Evolutionary conservation across 495 filamentous ascomycete species (phyloP).

Genomic region (Copromyces sp.): DNA sequence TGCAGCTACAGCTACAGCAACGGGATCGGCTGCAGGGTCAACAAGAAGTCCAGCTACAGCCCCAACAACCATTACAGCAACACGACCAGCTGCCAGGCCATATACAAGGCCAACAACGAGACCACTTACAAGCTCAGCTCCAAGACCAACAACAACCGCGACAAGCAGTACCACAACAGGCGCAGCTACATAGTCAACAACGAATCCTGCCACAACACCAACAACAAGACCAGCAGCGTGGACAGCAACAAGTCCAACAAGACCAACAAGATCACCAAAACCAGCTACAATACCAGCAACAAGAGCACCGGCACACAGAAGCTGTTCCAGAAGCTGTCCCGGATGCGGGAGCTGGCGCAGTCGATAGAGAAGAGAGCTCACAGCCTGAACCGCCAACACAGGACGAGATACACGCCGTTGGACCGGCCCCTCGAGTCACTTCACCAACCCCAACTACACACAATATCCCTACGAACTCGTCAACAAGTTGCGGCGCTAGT

Average conservation of each 20-base stretch:
- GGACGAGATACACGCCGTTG: background rate
- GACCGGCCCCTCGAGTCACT: background rate
- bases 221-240: constrained; percentile 3
- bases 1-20: background rate
- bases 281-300: background rate
- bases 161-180: background rate
- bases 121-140: constrained; percentile 5
- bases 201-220: background rate
- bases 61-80: background rate
- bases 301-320: background rate
- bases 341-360: background rate
- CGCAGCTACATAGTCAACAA: background rate
- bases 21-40: background rate
- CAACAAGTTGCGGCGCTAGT: background rate
- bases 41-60: background rate
- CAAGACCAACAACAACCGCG: constrained; percentile 2
- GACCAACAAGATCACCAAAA: background rate
- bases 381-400: background rate
- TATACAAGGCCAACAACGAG: background rate
- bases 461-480: background rate
- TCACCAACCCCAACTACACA: background rate
- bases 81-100: background rate
- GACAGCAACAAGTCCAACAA: constrained; percentile 2
- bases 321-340: background rate
- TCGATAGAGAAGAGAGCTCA: background rate